These are phyloP conservation scores for Annulohypoxylon moriforme DNA, from an alignment of 495 filamentous ascomycete genomes.

Conservation along the genomic window DNA sequence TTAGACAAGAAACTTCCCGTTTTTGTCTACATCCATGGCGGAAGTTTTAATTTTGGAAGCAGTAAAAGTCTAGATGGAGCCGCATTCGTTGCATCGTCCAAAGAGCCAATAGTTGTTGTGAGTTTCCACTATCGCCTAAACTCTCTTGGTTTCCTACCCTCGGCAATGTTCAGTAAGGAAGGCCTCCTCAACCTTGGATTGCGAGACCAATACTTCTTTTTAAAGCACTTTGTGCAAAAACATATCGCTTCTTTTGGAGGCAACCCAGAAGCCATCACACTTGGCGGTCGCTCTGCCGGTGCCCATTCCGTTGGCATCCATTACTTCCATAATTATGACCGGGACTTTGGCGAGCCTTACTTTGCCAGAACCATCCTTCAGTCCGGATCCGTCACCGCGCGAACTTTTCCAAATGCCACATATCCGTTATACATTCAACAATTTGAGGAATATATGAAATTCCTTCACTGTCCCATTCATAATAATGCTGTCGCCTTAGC, in stretches of 20 bases:
- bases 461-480: slow-evolving; percentile 52
- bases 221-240: slow-evolving; percentile 70
- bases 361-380: slow-evolving; percentile 71
- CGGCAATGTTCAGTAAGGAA: slow-evolving; percentile 62
- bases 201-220: slow-evolving; percentile 69
- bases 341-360: slow-evolving; percentile 45
- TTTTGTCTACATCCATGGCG: slow-evolving; percentile 67
- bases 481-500: slow-evolving; percentile 62
- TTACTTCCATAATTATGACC: slow-evolving; percentile 50
- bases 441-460: slow-evolving; percentile 66
- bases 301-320: slow-evolving; percentile 66
- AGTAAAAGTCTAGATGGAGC: slow-evolving; percentile 58
- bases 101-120: slow-evolving; percentile 64
- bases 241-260: slow-evolving; percentile 72
- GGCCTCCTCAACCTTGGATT: slow-evolving; percentile 72
- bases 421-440: slow-evolving; percentile 66
- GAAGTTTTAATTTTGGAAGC: slow-evolving; percentile 61
- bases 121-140: slow-evolving; percentile 75
- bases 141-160: slow-evolving; percentile 73
- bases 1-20: slow-evolving; percentile 62
- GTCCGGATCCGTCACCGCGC: slow-evolving; percentile 69
- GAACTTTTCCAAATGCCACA: slow-evolving; percentile 64
- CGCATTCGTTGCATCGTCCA: slow-evolving; percentile 63
- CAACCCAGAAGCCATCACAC: slow-evolving; percentile 67
- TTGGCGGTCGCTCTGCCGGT: slow-evolving; percentile 73